Conservation (phyloP, 225 moss, liverwort and hornwort species). For the Asterella californica region DNA sequence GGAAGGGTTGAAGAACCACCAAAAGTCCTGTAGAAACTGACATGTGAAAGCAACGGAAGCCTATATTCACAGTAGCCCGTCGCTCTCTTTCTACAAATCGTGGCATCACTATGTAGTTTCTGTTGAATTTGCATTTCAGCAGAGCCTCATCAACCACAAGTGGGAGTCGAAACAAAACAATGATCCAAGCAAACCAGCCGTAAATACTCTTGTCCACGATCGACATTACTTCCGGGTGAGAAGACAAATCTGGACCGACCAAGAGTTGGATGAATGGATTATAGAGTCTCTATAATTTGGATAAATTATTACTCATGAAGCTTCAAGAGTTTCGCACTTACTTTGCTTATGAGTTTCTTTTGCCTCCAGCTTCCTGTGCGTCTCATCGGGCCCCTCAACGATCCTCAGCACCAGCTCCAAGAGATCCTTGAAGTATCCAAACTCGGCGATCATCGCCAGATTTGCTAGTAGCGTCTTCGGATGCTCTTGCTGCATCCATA, state of each 20-base stretch:
- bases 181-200: background rate
- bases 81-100: too few relatives aligned
- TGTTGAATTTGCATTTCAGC: too few relatives aligned
- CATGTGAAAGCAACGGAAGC: too few relatives aligned
- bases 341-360: conserved; percentile 43
- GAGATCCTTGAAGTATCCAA: conserved; percentile 82
- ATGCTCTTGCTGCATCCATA: conserved; percentile 65
- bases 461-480: conserved; percentile 59
- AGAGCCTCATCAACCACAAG: background rate
- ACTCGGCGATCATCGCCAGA: conserved; percentile 47
- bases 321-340: conserved; percentile 11
- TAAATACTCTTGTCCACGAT: background rate
- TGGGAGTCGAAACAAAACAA: background rate
- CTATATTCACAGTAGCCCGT: too few relatives aligned
- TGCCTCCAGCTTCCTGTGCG: conserved; percentile 32
- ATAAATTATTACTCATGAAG: background rate
- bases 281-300: background rate
- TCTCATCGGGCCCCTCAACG: conserved; percentile 61
- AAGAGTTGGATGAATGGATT: too few relatives aligned
- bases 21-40: too few relatives aligned
- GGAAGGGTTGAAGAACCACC: background rate
- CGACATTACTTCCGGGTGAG: background rate
- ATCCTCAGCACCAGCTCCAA: conserved; percentile 65
- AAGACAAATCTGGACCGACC: background rate
- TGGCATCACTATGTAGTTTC: background rate